Conservation (phyloP, 768 basidiomycete species). For the Clitopilus hobsonii region DNA sequence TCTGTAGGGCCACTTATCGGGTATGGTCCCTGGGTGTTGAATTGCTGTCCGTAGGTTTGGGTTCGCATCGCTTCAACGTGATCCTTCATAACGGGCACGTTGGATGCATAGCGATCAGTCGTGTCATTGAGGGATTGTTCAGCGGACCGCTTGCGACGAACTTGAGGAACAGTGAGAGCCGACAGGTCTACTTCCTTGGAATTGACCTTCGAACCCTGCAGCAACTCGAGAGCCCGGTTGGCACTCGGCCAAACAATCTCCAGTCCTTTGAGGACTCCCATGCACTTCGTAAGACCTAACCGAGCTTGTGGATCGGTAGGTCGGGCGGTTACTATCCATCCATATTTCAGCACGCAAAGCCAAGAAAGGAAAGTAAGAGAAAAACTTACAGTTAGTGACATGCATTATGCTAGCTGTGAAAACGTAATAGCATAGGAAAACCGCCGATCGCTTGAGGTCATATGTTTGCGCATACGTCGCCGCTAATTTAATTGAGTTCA, state of each 20-base stretch:
- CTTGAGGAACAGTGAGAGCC: conserved; percentile 19
- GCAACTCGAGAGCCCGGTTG: conserved; percentile 65
- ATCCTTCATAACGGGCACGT: conserved; percentile 5
- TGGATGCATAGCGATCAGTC: not conserved
- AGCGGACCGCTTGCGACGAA: conserved; percentile 55
- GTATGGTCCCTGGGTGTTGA: conserved; percentile 6
- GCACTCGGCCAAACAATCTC: conserved; percentile 74
- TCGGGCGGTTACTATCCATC: conserved; percentile 49
- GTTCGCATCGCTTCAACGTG: conserved; percentile 15
- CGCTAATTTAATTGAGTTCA: conserved; percentile 28
- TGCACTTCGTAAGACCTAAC: conserved; percentile 59
- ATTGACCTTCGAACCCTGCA: conserved; percentile 56
- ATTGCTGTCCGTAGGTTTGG: conserved; percentile 10
- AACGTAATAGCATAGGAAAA: conserved; percentile 73
- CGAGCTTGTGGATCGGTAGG: conserved; percentile 68
- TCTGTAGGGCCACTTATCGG: not conserved
- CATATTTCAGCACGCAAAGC: not conserved
- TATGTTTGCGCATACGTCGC: conserved; percentile 59
- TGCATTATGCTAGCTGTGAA: conserved; percentile 83
- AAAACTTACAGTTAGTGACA: conserved; percentile 58
- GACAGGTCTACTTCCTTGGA: conserved; percentile 16
- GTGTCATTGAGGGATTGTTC: conserved; percentile 41
- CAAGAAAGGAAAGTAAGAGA: not conserved
- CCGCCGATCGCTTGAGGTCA: conserved; percentile 54
- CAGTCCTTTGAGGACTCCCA: conserved; percentile 63